Conservation (phyloP, 305 asterid species). For the Fraxinus latifolia region DNA sequence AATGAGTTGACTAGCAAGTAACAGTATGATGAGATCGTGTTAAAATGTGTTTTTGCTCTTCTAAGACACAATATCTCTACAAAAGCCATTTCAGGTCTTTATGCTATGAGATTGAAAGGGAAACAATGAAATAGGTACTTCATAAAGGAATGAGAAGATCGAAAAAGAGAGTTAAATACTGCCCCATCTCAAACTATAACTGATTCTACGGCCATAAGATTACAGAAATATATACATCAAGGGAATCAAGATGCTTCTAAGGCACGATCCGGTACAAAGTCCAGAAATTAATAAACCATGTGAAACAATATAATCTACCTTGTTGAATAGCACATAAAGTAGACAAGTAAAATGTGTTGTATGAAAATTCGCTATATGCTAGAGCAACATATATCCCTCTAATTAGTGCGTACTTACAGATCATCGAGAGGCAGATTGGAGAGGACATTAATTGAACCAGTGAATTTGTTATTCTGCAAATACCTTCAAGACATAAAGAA, state of each 20-base stretch:
- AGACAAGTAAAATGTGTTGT: not conserved
- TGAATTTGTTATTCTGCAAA: conserved; percentile 60
- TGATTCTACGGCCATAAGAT: not conserved
- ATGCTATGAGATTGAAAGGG: not conserved
- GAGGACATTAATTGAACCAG: conserved; percentile 53
- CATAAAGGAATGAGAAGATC: not conserved
- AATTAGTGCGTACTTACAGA: conserved; percentile 36
- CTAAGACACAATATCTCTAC: not conserved
- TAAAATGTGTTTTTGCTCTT: not conserved
- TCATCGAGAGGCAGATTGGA: conserved; percentile 50
- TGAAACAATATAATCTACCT: not conserved
- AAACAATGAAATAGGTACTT: not conserved
- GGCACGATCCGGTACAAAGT: not conserved
- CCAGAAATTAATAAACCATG: not conserved
- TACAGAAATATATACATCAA: not conserved
- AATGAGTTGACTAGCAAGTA: not conserved
- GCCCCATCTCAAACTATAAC: not conserved
- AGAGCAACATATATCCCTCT: not conserved
- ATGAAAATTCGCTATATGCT: not conserved
- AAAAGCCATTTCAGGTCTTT: not conserved
- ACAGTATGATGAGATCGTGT: not conserved
- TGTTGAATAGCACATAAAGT: not conserved
- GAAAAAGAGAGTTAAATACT: not conserved
- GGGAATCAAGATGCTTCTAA: not conserved
- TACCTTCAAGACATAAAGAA: conserved; percentile 36